Percentiles rank a stretch among this genome's conserved stretches.
Conservation (phyloP, 768 basidiomycete species). For the Rhodocollybia butyracea region DNA sequence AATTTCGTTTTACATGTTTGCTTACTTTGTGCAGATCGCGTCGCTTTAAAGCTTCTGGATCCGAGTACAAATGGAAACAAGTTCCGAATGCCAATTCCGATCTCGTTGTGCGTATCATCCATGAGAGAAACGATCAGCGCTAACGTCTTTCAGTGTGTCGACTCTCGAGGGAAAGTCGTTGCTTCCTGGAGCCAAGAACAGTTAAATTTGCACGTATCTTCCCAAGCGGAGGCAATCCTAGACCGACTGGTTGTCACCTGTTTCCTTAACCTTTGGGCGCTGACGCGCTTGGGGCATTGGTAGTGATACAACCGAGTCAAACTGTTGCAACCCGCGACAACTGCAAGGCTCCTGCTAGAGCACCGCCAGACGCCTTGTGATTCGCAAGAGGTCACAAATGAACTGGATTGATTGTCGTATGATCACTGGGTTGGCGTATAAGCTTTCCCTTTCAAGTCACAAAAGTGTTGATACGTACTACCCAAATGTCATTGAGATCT, state of each 20-base stretch:
- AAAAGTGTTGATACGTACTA: no score
- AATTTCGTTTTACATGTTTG: neutral
- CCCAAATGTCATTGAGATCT: no score
- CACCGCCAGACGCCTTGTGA: neutral
- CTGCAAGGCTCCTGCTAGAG: neutral
- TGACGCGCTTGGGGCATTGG: constrained; percentile 38
- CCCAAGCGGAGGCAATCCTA: constrained; percentile 33
- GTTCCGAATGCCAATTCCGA: constrained; percentile 33
- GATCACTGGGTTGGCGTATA: no score
- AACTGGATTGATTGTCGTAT: no score
- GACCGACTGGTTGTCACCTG: constrained; percentile 54
- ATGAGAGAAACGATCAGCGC: neutral
- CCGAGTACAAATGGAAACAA: constrained; percentile 59
- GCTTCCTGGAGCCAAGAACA: constrained; percentile 43
- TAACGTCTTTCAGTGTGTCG: constrained; percentile 37
- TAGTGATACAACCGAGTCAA: constrained; percentile 17
- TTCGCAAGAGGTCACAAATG: neutral
- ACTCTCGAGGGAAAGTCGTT: constrained; percentile 43
- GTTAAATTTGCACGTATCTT: constrained; percentile 36
- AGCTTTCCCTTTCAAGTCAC: no score
- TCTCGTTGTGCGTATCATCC: constrained; percentile 38
- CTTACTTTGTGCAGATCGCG: constrained; percentile 44
- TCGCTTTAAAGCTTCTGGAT: constrained; percentile 45
- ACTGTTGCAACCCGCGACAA: neutral
- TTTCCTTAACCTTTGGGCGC: constrained; percentile 49